phyloP scores from a whole-genome alignment of 1,139 yeast species.

The Sugiyamaella novakii region DNA sequence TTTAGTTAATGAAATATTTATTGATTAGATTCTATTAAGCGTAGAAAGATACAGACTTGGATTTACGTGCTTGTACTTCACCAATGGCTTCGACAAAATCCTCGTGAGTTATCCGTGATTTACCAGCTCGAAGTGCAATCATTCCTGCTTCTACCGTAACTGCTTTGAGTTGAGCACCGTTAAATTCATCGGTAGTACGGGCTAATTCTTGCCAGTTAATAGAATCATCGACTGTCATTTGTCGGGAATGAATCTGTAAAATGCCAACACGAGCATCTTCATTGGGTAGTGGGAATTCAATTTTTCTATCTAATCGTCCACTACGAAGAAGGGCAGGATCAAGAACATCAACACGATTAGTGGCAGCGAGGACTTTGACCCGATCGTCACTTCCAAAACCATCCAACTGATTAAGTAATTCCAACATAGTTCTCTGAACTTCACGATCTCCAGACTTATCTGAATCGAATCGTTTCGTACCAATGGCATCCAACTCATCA shows the following conservation, averaged over 20 bases:
- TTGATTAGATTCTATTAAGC: constrained; percentile 52
- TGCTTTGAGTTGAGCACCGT: constrained; percentile 97
- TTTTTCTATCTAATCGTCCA: constrained; percentile 96
- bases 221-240: constrained; percentile 89
- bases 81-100: constrained; percentile 98
- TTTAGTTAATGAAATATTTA: neutral
- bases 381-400: constrained; percentile 98
- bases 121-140: constrained; percentile 97
- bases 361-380: constrained; percentile 96
- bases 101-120: constrained; percentile 88
- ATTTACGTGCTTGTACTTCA: constrained; percentile 97
- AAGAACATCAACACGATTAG: constrained; percentile 94
- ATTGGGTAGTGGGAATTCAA: constrained; percentile 95
- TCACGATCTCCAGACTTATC: constrained; percentile 98
- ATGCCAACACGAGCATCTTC: constrained; percentile 98
- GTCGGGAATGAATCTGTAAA: constrained; percentile 93
- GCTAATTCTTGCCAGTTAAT: constrained; percentile 99
- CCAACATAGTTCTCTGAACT: constrained; percentile 99
- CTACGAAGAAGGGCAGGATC: constrained; percentile 97
- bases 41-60: constrained; percentile 91
- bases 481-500: constrained; percentile 98
- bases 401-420: constrained; percentile 91
- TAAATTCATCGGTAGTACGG: constrained; percentile 95
- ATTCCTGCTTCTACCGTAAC: constrained; percentile 99
- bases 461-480: constrained; percentile 96